phyloP scores from a whole-genome alignment of 441 rosid genomes.

The Daphne laureola region DNA sequence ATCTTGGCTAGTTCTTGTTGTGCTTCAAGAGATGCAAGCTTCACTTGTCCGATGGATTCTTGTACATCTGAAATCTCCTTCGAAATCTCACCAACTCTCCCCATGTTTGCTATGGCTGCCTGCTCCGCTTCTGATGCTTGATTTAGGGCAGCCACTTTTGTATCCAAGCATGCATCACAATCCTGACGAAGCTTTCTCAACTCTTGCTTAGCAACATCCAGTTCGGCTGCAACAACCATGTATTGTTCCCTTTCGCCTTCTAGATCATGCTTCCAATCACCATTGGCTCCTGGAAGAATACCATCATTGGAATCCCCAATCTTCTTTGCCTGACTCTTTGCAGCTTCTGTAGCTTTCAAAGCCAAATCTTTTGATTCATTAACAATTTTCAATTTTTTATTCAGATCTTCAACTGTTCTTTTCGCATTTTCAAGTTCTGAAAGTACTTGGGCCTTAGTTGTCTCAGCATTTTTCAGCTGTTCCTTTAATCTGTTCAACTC shows the following conservation, averaged over 20 bases:
- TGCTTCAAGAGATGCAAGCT: constrained; percentile 55
- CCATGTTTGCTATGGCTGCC: constrained; percentile 45
- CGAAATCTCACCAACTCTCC: constrained; percentile 57
- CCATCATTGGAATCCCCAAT: constrained; percentile 46
- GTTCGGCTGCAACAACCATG: constrained; percentile 41
- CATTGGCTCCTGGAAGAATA: constrained; percentile 29
- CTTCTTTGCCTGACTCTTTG: constrained; percentile 41
- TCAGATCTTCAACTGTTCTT: constrained; percentile 58
- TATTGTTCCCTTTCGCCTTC: constrained; percentile 53
- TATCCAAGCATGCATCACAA: constrained; percentile 42
- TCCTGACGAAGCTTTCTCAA: constrained; percentile 66
- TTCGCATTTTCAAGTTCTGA: constrained; percentile 69
- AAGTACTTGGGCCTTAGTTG: constrained; percentile 61
- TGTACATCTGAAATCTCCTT: constrained; percentile 62
- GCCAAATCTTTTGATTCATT: constrained; percentile 57
- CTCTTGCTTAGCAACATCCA: constrained; percentile 71
- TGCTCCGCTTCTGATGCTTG: constrained; percentile 60
- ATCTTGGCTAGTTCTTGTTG: constrained; percentile 67
- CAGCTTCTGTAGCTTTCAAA: constrained; percentile 54
- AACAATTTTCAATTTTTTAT: constrained; percentile 43
- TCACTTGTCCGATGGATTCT: constrained; percentile 72
- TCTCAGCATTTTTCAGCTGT: constrained; percentile 68
- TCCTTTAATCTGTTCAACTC: constrained; percentile 71
- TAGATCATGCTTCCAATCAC: constrained; percentile 43
- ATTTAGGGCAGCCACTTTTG: constrained; percentile 48